Evolutionary conservation across 148 eudicot species (phyloP).

Genomic region (Camellia sinensis): DNA sequence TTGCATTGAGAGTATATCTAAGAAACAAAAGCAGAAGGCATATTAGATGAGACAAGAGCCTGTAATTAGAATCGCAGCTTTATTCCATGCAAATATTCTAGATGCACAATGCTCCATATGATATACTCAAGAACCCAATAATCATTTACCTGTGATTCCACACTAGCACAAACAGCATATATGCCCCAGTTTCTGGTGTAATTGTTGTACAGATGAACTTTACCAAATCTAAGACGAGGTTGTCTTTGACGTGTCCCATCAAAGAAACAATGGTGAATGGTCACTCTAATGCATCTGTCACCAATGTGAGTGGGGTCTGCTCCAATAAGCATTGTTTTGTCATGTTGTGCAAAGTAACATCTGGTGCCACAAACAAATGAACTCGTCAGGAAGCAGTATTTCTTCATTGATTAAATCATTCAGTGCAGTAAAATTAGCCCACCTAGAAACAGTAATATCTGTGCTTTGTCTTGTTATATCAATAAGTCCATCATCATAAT

Average conservation of each 20-base stretch:
- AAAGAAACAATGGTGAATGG: constrained; percentile 63
- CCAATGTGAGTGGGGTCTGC: constrained; percentile 49
- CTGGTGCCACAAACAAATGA: constrained; percentile 28
- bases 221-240: constrained; percentile 79
- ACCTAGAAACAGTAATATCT: constrained; percentile 87
- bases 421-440: neutral
- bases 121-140: neutral
- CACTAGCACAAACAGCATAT: constrained; percentile 83
- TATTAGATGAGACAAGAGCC: neutral
- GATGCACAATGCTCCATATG: neutral
- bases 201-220: constrained; percentile 84
- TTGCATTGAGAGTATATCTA: constrained; percentile 83
- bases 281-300: constrained; percentile 26
- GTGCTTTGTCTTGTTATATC: constrained; percentile 82
- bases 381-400: constrained; percentile 6
- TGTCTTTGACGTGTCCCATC: constrained; percentile 88
- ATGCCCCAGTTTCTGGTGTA: constrained; percentile 87
- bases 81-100: neutral
- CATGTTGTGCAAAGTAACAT: constrained; percentile 69
- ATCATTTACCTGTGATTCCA: constrained; percentile 66
- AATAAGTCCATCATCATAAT: constrained; percentile 84
- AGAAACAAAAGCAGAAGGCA: neutral
- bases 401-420: too few relatives aligned
- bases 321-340: constrained; percentile 85
- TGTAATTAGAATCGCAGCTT: neutral